Percentiles rank a stretch among this genome's conserved stretches.
phyloP scores from a whole-genome alignment of 768 basidiomycete species.

The Pluteus cervinus region DNA sequence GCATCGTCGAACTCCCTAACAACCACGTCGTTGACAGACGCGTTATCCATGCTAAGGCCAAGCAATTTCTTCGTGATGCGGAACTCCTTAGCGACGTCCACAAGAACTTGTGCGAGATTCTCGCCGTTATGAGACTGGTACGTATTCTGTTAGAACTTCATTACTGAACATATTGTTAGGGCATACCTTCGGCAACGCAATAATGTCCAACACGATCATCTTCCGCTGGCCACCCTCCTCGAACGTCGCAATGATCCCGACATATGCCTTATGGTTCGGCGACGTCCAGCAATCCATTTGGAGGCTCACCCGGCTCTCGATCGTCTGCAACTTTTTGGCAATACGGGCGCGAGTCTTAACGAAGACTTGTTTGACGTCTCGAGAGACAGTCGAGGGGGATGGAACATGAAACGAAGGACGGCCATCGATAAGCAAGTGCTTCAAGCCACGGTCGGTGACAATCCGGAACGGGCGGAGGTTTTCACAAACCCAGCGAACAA shows the following conservation, averaged over 20 bases:
- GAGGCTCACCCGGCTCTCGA: conserved; percentile 18
- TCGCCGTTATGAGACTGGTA: conserved; percentile 24
- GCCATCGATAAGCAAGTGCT: conserved; percentile 23
- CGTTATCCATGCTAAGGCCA: conserved; percentile 20
- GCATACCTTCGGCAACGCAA: conserved; percentile 26
- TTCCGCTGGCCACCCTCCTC: conserved; percentile 17
- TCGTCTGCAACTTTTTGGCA: conserved; percentile 22
- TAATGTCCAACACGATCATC: not conserved
- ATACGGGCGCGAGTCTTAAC: conserved; percentile 11
- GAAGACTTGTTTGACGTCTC: conserved; percentile 24
- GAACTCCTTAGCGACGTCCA: conserved; percentile 21
- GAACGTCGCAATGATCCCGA: conserved; percentile 24
- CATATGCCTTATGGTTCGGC: conserved; percentile 23
- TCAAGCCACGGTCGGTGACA: conserved; percentile 23
- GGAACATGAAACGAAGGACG: conserved; percentile 26
- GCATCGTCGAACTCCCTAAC: conserved; percentile 14
- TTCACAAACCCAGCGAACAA: conserved; percentile 28
- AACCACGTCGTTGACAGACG: conserved; percentile 27
- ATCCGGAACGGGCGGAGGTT: conserved; percentile 24
- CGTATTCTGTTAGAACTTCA: too few species aligned
- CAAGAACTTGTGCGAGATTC: conserved; percentile 24
- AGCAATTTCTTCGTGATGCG: conserved; percentile 25
- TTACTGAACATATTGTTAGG: too few species aligned
- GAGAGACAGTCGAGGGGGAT: conserved; percentile 19
- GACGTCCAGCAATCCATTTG: conserved; percentile 28